Percentiles rank a stretch among this genome's conserved stretches.
phyloP scores from a whole-genome alignment of 2,329 filamentous ascomycete genomes.

The Cadophora luteo-olivacea region DNA sequence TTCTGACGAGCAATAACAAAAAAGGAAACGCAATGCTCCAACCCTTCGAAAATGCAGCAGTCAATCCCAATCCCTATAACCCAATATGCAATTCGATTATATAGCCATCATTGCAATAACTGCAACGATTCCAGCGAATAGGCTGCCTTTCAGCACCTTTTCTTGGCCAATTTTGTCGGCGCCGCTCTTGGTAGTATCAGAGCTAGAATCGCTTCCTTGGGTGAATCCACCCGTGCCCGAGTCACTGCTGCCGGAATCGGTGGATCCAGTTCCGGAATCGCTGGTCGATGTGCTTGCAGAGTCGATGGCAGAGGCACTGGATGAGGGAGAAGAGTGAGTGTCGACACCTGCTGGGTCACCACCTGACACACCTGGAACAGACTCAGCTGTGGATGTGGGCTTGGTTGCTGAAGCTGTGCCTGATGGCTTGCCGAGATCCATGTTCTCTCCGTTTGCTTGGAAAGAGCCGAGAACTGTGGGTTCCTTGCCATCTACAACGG shows the following conservation, averaged over 20 bases:
- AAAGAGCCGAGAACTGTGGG: constrained; percentile 80
- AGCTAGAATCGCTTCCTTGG: constrained; percentile 39
- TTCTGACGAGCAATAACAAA: constrained; percentile 2
- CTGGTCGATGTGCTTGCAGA: constrained; percentile 33
- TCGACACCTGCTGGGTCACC: constrained; percentile 51
- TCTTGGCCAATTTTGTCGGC: constrained; percentile 40
- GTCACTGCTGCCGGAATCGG: constrained; percentile 26
- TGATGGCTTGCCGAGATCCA: constrained; percentile 55
- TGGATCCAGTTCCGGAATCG: constrained; percentile 41
- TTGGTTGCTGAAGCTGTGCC: constrained; percentile 39
- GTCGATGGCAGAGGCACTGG: constrained; percentile 19
- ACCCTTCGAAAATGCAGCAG: constrained; percentile 31
- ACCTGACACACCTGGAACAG: constrained; percentile 62
- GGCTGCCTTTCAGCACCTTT: constrained; percentile 39
- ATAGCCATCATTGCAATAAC: constrained; percentile 44
- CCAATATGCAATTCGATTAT: constrained; percentile 61
- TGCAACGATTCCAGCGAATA: constrained; percentile 43
- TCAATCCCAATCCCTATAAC: constrained; percentile 84
- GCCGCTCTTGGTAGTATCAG: constrained; percentile 31
- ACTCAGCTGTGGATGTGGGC: constrained; percentile 46
- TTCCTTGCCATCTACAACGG: constrained; percentile 77
- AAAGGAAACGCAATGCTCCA: constrained; percentile 30
- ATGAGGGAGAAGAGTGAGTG: constrained; percentile 17
- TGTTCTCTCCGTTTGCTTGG: constrained; percentile 80
- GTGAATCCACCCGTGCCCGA: constrained; percentile 40